These are phyloP conservation scores for Pichia occidentalis DNA, from an alignment of 805 yeast genomes.

Conservation along the genomic window DNA sequence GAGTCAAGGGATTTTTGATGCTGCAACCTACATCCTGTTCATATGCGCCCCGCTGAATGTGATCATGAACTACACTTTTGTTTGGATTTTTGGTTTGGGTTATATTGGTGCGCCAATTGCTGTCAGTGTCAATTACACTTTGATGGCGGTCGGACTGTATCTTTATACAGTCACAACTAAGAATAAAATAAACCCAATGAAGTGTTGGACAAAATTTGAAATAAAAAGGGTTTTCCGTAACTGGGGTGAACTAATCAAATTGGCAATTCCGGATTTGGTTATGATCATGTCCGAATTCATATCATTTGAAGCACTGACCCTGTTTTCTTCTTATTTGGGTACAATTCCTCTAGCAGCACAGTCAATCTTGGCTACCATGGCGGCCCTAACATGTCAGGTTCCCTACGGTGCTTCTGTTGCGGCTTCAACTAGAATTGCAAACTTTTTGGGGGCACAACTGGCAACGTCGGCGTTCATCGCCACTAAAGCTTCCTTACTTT, in stretches of 20 bases:
- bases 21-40: constrained; percentile 63
- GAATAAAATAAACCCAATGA: constrained; percentile 29
- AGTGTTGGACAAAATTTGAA: constrained; percentile 33
- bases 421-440: constrained; percentile 69
- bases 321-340: constrained; percentile 63
- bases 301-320: constrained; percentile 69
- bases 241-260: constrained; percentile 57
- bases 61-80: constrained; percentile 55
- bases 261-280: constrained; percentile 67
- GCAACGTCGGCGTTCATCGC: constrained; percentile 27
- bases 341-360: constrained; percentile 61
- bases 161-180: constrained; percentile 44
- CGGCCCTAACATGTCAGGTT: constrained; percentile 61
- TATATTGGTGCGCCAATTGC: constrained; percentile 74
- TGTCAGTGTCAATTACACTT: constrained; percentile 62
- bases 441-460: constrained; percentile 57
- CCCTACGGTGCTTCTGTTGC: constrained; percentile 75
- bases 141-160: constrained; percentile 55
- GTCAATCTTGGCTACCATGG: constrained; percentile 62
- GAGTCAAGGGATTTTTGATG: constrained; percentile 74
- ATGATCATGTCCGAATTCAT: constrained; percentile 78
- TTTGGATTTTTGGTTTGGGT: constrained; percentile 62
- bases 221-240: constrained; percentile 37
- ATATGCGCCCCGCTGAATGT: constrained; percentile 74
- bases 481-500: constrained; percentile 24